These are phyloP conservation scores for Raffaelea ambrosiae DNA, from an alignment of 2,329 filamentous ascomycete species.

Conservation along the genomic window DNA sequence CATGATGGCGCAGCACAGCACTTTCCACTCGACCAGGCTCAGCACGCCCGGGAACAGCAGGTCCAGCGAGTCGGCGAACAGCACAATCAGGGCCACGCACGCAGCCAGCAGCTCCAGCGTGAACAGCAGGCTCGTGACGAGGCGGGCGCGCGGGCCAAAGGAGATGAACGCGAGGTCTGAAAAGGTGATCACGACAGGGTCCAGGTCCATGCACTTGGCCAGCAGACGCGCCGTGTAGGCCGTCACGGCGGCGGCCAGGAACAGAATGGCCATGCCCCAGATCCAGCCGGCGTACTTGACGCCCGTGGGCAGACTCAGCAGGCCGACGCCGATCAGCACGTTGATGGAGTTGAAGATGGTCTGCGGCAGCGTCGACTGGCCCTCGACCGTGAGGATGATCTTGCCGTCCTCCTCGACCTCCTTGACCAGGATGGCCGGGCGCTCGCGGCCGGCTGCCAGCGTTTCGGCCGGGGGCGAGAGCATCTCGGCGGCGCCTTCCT, in stretches of 20 bases:
- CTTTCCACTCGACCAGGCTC: slow-evolving; percentile 69
- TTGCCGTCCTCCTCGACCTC: slow-evolving; percentile 83
- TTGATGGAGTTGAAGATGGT: slow-evolving; percentile 97
- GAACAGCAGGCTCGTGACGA: slow-evolving; percentile 79
- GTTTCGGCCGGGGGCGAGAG: too few species aligned
- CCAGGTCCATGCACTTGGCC: slow-evolving; percentile 80
- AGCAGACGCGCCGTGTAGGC: slow-evolving; percentile 79
- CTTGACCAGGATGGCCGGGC: slow-evolving; percentile 75
- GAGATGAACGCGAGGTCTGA: slow-evolving; percentile 88
- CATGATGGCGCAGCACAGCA: slow-evolving; percentile 69
- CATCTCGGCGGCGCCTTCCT: background rate
- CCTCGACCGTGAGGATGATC: slow-evolving; percentile 74
- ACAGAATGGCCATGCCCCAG: slow-evolving; percentile 66
- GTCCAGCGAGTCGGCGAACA: slow-evolving; percentile 87
- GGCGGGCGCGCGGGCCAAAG: slow-evolving; percentile 72
- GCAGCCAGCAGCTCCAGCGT: slow-evolving; percentile 79
- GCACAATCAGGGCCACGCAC: slow-evolving; percentile 79
- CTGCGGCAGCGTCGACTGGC: slow-evolving; percentile 90
- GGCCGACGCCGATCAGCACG: slow-evolving; percentile 79
- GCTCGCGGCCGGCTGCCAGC: slow-evolving; percentile 41
- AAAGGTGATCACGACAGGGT: slow-evolving; percentile 82
- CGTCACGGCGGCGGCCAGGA: slow-evolving; percentile 67
- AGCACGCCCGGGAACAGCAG: slow-evolving; percentile 64
- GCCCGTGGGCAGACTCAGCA: slow-evolving; percentile 82
- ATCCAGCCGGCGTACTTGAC: slow-evolving; percentile 85